phyloP scores from a whole-genome alignment of 192 early-diverging fungal genomes.

The Coemansia sp. region DNA sequence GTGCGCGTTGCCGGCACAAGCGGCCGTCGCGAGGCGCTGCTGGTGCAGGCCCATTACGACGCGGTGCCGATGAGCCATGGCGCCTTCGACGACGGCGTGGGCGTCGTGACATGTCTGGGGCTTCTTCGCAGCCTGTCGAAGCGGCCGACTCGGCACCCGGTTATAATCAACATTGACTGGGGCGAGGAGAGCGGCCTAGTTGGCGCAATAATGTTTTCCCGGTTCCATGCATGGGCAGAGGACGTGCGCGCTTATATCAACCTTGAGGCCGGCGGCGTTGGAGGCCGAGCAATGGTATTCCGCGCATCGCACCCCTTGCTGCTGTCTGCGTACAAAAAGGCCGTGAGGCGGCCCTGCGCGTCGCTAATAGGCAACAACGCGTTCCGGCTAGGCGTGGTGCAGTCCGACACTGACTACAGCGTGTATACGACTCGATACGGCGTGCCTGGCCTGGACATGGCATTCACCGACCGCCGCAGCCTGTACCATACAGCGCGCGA shows the following conservation, averaged over 20 bases:
- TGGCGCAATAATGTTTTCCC: conserved; percentile 61
- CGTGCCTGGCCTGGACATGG: conserved; percentile 65
- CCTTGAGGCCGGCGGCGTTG: conserved; percentile 70
- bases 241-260: conserved; percentile 66
- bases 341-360: conserved; percentile 52
- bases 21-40: conserved; percentile 53
- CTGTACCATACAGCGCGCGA: conserved; percentile 66
- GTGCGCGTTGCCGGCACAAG: conserved; percentile 60
- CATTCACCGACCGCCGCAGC: conserved; percentile 61
- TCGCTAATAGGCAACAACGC: conserved; percentile 66
- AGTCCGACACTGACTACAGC: conserved; percentile 66
- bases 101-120: conserved; percentile 62
- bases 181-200: conserved; percentile 65
- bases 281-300: conserved; percentile 66
- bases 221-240: conserved; percentile 61
- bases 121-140: conserved; percentile 60
- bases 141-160: conserved; percentile 59
- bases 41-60: conserved; percentile 70
- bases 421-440: conserved; percentile 57
- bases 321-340: conserved; percentile 34
- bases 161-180: conserved; percentile 72
- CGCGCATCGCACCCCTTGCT: conserved; percentile 55
- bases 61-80: conserved; percentile 67
- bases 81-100: conserved; percentile 69
- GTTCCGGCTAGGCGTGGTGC: conserved; percentile 58